phyloP scores from a whole-genome alignment of 306 rosid species.

The Canavalia ensiformis region DNA sequence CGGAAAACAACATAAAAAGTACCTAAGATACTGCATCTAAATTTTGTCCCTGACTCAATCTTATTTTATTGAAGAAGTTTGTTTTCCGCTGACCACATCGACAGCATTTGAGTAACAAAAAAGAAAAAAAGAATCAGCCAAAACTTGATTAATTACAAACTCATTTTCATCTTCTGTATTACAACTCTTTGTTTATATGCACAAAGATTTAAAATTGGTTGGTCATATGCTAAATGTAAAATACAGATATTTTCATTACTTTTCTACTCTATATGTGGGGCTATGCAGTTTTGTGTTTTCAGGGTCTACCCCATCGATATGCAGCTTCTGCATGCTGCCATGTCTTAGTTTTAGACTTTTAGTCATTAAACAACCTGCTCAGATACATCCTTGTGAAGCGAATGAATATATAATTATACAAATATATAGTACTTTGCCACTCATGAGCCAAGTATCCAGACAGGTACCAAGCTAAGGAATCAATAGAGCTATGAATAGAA shows the following conservation, averaged over 20 bases:
- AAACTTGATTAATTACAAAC: neutral
- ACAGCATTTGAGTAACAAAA: neutral
- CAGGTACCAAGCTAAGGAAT: constrained; percentile 16
- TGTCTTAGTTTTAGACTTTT: neutral
- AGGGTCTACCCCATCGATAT: neutral
- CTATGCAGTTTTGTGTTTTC: constrained; percentile 1
- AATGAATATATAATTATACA: neutral
- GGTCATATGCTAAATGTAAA: neutral
- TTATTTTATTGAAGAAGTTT: neutral
- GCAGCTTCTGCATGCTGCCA: constrained; percentile 31
- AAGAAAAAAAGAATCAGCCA: neutral
- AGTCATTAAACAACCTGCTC: neutral
- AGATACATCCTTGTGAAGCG: neutral
- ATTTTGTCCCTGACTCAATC: neutral
- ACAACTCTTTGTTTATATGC: neutral
- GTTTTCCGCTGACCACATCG: neutral
- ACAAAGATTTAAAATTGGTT: constrained; percentile 11
- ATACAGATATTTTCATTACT: constrained; percentile 2
- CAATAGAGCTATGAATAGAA: constrained; percentile 21
- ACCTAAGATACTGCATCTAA: too few relatives aligned
- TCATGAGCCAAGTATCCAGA: neutral
- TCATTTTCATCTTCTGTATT: neutral
- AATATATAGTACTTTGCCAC: neutral
- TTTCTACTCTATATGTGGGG: neutral
- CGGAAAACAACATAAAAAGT: too few relatives aligned